phyloP scores from a whole-genome alignment of 2,329 filamentous ascomycete species.

The Aspergillus aculeatinus region DNA sequence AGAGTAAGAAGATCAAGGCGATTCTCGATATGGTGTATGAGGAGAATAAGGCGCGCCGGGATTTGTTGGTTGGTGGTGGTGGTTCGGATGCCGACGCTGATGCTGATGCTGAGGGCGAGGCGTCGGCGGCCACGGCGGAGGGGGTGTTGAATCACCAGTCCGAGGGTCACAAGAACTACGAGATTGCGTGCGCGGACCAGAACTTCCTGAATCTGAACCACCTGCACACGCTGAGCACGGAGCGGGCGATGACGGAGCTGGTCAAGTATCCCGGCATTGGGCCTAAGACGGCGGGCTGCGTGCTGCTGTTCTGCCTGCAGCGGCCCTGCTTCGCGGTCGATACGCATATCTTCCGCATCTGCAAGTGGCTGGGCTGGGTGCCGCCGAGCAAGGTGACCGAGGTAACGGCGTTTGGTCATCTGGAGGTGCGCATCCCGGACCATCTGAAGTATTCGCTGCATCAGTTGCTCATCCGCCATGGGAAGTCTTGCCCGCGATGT shows the following conservation, averaged over 20 bases:
- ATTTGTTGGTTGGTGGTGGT: conserved; percentile 42
- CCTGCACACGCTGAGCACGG: conserved; percentile 54
- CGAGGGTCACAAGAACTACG: conserved; percentile 54
- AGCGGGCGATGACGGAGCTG: conserved; percentile 59
- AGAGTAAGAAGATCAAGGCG: conserved; percentile 69
- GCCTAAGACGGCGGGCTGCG: conserved; percentile 65
- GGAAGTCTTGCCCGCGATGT: conserved; percentile 61
- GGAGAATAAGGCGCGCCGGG: conserved; percentile 61
- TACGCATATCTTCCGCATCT: conserved; percentile 65
- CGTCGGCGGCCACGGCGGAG: background rate
- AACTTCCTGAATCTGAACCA: conserved; percentile 65
- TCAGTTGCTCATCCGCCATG: conserved; percentile 61
- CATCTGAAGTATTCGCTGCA: conserved; percentile 64
- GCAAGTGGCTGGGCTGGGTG: conserved; percentile 62
- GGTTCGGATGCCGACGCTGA: background rate
- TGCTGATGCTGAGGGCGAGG: no score
- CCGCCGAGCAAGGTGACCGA: conserved; percentile 49
- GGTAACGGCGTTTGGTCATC: conserved; percentile 57
- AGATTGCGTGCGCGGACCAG: conserved; percentile 58
- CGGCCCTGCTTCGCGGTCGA: conserved; percentile 65
- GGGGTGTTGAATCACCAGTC: conserved; percentile 42
- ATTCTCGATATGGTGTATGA: conserved; percentile 71
- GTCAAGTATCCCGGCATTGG: conserved; percentile 63
- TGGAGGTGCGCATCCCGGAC: conserved; percentile 61
- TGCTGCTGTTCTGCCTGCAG: conserved; percentile 64